phyloP scores from a whole-genome alignment of 805 yeast genomes.

The Candida maris region DNA sequence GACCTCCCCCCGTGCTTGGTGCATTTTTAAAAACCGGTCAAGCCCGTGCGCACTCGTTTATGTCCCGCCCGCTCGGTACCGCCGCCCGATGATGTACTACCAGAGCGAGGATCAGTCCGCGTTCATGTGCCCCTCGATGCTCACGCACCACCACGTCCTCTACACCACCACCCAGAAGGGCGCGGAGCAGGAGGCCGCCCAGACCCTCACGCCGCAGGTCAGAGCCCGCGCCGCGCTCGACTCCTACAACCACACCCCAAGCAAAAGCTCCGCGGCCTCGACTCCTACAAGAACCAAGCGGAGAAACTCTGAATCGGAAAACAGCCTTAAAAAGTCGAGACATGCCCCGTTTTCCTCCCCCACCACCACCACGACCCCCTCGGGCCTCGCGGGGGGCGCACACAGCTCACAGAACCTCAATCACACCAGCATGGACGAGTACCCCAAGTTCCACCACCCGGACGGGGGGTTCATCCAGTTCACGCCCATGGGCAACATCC shows the following conservation, averaged over 20 bases:
- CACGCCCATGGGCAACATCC: constrained; percentile 60
- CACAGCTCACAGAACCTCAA: constrained; percentile 18
- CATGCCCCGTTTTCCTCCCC: constrained; percentile 14
- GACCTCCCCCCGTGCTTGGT: no score
- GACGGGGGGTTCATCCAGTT: constrained; percentile 60
- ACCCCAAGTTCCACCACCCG: constrained; percentile 57
- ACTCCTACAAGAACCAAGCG: constrained; percentile 32
- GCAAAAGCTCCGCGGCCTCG: constrained; percentile 9
- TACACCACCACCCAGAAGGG: constrained; percentile 7
- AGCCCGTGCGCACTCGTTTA: no score
- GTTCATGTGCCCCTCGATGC: constrained; percentile 21
- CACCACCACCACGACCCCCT: neutral
- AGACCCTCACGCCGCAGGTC: constrained; percentile 1
- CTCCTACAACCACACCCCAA: constrained; percentile 10
- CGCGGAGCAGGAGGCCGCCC: neutral
- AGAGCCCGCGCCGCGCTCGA: constrained; percentile 1
- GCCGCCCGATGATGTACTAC: constrained; percentile 11
- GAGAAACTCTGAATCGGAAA: constrained; percentile 33
- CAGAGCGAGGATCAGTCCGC: constrained; percentile 9
- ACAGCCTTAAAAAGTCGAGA: constrained; percentile 30
- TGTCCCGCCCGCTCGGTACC: no score
- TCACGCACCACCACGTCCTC: constrained; percentile 14
- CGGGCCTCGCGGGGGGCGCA: no score
- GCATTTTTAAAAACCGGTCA: no score
- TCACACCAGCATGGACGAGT: constrained; percentile 38